A percentile compares a stretch with the other conserved stretches of the same genome.
Evolutionary conservation across 2,329 filamentous ascomycete genomes (phyloP).

Genomic region (Hymenotorrendiella dingleyae): DNA sequence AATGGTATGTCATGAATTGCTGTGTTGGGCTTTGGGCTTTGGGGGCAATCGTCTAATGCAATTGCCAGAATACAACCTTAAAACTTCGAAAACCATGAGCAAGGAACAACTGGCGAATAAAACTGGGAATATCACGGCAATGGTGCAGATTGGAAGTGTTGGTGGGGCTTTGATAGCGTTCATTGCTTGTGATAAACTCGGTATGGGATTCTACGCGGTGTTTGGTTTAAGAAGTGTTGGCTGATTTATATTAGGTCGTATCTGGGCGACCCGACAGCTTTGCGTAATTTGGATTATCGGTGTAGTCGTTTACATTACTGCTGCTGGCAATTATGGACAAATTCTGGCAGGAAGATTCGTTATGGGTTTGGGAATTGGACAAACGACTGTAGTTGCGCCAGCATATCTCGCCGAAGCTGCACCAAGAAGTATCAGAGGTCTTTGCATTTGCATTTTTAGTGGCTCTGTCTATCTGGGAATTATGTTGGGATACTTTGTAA

Average conservation of each 20-base stretch:
- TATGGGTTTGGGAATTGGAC: constrained; percentile 34
- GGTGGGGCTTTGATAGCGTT: constrained; percentile 30
- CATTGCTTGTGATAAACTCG: constrained; percentile 20
- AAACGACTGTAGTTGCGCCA: constrained; percentile 32
- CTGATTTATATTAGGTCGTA: constrained; percentile 20
- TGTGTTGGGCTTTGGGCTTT: no score
- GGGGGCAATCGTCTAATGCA: background rate
- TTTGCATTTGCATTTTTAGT: constrained; percentile 23
- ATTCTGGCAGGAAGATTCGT: constrained; percentile 25
- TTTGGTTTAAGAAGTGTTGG: constrained; percentile 21
- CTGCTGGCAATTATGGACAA: constrained; percentile 25
- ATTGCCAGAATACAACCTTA: constrained; percentile 17
- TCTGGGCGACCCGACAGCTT: constrained; percentile 23
- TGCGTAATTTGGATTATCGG: constrained; percentile 22
- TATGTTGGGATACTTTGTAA: constrained; percentile 23
- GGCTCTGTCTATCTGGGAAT: constrained; percentile 22
- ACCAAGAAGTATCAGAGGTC: constrained; percentile 21
- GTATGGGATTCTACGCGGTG: constrained; percentile 3
- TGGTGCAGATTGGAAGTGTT: constrained; percentile 36
- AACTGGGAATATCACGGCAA: constrained; percentile 34
- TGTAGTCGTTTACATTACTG: constrained; percentile 31
- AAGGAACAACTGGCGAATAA: constrained; percentile 28
- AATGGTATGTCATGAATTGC: constrained; percentile 4
- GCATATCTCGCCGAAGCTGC: constrained; percentile 30
- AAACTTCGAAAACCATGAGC: constrained; percentile 8